A percentile compares a stretch with the other conserved stretches of the same genome.
These are phyloP conservation scores for Stellera chamaejasme DNA, from an alignment of 345 rosid genomes.

Conservation along the genomic window DNA sequence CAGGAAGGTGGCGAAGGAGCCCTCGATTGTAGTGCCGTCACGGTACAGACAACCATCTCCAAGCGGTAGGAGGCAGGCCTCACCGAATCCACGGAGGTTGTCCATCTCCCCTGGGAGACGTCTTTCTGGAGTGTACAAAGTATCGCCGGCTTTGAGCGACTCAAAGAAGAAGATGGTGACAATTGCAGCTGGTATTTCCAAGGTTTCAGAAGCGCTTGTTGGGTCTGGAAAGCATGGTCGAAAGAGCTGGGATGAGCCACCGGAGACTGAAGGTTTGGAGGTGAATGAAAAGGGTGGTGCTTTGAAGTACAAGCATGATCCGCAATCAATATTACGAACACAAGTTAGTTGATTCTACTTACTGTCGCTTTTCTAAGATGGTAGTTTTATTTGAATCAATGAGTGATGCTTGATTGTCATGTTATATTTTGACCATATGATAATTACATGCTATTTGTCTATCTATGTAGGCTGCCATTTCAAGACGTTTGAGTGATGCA, in stretches of 20 bases:
- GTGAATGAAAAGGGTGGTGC: slow-evolving; percentile 33
- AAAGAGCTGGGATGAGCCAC: slow-evolving; percentile 68
- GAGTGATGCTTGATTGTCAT: not conserved
- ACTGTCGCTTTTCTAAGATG: too few relatives aligned
- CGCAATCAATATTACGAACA: slow-evolving; percentile 72
- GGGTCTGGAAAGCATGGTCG: slow-evolving; percentile 40
- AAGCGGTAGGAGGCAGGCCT: slow-evolving; percentile 60
- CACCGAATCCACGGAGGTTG: slow-evolving; percentile 57
- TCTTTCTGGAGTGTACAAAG: slow-evolving; percentile 60
- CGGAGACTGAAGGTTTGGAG: slow-evolving; percentile 24
- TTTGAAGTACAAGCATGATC: slow-evolving; percentile 44
- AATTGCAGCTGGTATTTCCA: slow-evolving; percentile 58
- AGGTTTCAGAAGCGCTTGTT: slow-evolving; percentile 57
- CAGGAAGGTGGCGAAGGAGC: slow-evolving; percentile 56
- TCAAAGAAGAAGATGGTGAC: slow-evolving; percentile 80
- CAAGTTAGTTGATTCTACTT: slow-evolving; percentile 36
- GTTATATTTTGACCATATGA: not conserved
- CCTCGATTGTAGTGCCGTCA: slow-evolving; percentile 84
- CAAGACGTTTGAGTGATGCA: slow-evolving; percentile 81
- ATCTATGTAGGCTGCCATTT: slow-evolving; percentile 66
- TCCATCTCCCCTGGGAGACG: slow-evolving; percentile 83
- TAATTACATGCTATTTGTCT: not conserved
- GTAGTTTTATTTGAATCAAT: not conserved
- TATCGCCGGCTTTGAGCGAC: slow-evolving; percentile 61
- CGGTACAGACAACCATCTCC: slow-evolving; percentile 95